phyloP scores from a whole-genome alignment of 495 filamentous ascomycete genomes.

The Cladorrhinum samala region DNA sequence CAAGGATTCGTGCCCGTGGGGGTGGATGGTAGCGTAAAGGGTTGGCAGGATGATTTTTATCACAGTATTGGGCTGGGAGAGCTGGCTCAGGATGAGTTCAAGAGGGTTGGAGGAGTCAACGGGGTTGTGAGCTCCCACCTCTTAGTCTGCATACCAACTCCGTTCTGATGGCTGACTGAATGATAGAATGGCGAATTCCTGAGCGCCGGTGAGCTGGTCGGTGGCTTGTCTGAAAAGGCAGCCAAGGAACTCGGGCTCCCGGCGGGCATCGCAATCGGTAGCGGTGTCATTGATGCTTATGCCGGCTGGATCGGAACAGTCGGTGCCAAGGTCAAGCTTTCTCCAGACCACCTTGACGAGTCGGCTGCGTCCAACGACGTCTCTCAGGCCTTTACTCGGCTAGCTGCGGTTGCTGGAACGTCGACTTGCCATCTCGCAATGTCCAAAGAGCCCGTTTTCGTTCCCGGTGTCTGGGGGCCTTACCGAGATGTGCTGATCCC shows the following conservation, averaged over 20 bases:
- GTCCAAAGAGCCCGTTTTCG: conserved; percentile 86
- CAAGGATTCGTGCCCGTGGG: conserved; percentile 93
- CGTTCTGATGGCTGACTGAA: conserved; percentile 12
- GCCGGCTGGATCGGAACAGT: conserved; percentile 98
- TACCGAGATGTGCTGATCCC: conserved; percentile 91
- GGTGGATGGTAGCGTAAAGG: conserved; percentile 94
- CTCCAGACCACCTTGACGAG: conserved; percentile 52
- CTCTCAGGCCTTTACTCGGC: conserved; percentile 83
- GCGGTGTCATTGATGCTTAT: conserved; percentile 96
- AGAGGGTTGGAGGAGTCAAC: conserved; percentile 86
- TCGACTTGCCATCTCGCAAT: conserved; percentile 96
- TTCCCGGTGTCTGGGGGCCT: conserved; percentile 91
- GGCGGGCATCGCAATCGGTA: conserved; percentile 83
- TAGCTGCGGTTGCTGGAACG: conserved; percentile 94
- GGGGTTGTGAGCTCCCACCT: conserved; percentile 71
- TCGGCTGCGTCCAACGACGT: conserved; percentile 66
- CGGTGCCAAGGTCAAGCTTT: conserved; percentile 81
- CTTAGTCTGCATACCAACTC: conserved; percentile 10
- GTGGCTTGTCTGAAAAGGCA: conserved; percentile 76
- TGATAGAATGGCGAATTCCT: conserved; percentile 79
- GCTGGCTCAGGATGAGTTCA: conserved; percentile 76
- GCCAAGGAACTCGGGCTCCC: conserved; percentile 78
- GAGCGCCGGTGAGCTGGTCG: conserved; percentile 85
- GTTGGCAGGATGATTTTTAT: conserved; percentile 95
- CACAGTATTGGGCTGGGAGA: conserved; percentile 75